These are phyloP conservation scores for Pyrenopolyporus hunteri DNA, from an alignment of 495 filamentous ascomycete genomes.

Conservation along the genomic window DNA sequence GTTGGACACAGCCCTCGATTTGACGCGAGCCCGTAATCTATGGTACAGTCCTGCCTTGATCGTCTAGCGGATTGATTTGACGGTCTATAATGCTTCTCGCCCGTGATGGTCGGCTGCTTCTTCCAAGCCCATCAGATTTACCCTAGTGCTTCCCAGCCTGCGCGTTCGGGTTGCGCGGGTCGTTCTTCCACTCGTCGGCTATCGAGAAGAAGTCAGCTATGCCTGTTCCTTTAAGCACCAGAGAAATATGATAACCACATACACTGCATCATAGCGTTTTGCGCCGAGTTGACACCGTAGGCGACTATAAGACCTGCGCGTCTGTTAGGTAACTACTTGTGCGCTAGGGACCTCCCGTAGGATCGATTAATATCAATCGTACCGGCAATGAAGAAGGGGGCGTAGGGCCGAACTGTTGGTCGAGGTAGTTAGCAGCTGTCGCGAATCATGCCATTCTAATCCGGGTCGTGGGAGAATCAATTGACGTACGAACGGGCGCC, in stretches of 20 bases:
- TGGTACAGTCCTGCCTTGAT: slow-evolving; percentile 39
- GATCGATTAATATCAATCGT: slow-evolving; percentile 50
- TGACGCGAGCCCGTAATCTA: slow-evolving; percentile 36
- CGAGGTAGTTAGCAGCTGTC: slow-evolving; percentile 32
- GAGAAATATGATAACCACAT: slow-evolving; percentile 48
- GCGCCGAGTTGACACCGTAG: slow-evolving; percentile 84
- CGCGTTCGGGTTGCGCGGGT: slow-evolving; percentile 83
- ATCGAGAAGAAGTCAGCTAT: slow-evolving; percentile 37
- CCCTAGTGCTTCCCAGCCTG: slow-evolving; percentile 58
- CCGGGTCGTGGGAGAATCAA: slow-evolving; percentile 21
- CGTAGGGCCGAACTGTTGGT: slow-evolving; percentile 80
- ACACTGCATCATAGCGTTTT: slow-evolving; percentile 74
- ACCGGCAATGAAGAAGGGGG: slow-evolving; percentile 94
- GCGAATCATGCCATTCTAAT: slow-evolving; percentile 16
- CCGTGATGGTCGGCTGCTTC: slow-evolving; percentile 10
- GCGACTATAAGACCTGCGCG: slow-evolving; percentile 74
- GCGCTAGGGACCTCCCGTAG: neutral
- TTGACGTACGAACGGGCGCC: slow-evolving; percentile 78
- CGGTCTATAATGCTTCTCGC: slow-evolving; percentile 33
- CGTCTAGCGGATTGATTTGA: slow-evolving; percentile 29
- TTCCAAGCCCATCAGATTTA: slow-evolving; percentile 29
- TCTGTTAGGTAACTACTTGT: slow-evolving; percentile 14
- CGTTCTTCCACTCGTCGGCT: slow-evolving; percentile 95
- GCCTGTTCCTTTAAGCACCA: neutral
- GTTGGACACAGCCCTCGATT: slow-evolving; percentile 25